Evolutionary conservation across 2,329 filamentous ascomycete genomes (phyloP).

Genomic region (Colletotrichum abscissum): DNA sequence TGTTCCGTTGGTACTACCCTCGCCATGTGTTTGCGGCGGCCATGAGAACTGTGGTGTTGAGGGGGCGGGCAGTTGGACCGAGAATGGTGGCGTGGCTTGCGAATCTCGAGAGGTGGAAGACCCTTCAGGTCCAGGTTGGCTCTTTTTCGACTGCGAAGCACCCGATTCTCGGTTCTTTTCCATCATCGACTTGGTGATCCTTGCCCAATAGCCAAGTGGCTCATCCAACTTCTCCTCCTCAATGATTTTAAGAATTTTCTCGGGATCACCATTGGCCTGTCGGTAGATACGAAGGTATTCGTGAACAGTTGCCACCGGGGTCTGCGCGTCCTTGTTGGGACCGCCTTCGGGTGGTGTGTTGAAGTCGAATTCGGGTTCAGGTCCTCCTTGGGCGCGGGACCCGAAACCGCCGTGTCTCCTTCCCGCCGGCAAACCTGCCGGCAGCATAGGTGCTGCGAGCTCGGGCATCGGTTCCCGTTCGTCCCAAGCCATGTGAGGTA

Average conservation of each 20-base stretch:
- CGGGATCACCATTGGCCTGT: conserved; percentile 68
- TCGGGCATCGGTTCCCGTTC: conserved; percentile 10
- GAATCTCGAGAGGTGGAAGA: conserved; percentile 11
- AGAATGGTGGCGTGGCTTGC: neutral
- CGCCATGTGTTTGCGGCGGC: neutral
- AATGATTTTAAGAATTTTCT: conserved; percentile 70
- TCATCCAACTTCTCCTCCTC: conserved; percentile 69
- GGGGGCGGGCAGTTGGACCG: conserved; percentile 29
- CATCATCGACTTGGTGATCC: conserved; percentile 53
- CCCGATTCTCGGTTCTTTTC: conserved; percentile 32
- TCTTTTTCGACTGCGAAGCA: conserved; percentile 8
- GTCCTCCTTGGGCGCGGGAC: neutral
- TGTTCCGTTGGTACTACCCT: conserved; percentile 12
- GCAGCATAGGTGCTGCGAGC: neutral
- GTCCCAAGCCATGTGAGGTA: conserved; percentile 14
- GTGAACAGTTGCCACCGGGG: conserved; percentile 44
- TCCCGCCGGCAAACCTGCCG: neutral
- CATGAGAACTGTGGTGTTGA: conserved; percentile 36
- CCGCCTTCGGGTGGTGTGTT: conserved; percentile 11
- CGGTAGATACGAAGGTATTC: conserved; percentile 68
- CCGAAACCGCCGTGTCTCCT: neutral
- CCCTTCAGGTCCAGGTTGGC: conserved; percentile 1
- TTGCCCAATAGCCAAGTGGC: conserved; percentile 69
- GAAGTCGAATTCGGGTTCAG: conserved; percentile 21
- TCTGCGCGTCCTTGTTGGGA: conserved; percentile 5